Evolutionary conservation across 2,329 filamentous ascomycete species (phyloP), one percentile per base, ranked within the genome.

Genomic region (Neocatenulostroma microsporum): DNA sequence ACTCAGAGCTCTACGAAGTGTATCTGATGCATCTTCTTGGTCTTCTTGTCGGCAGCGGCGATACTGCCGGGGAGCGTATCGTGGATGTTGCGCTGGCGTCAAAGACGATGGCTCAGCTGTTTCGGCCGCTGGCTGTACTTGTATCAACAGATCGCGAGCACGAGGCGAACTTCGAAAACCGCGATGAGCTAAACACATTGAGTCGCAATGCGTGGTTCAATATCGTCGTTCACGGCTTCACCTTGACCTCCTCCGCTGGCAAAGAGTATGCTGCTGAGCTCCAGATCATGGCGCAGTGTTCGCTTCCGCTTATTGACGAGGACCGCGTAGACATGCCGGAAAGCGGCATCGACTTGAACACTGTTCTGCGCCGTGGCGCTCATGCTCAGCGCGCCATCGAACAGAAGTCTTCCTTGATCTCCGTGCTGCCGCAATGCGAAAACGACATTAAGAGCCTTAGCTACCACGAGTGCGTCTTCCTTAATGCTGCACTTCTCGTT

Each of bases 131-230:
- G n/a, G 85, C 91, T 6, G 70, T 87, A 2, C 73, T 98, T 35
- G 82, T 94, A 60, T 81, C 85, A 7, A 54, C 52, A 34, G 79
- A 89, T 42, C 51, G 54, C 5, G 53, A 60, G 17, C 52, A 62
- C 2, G 48, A 57, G 12, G 63, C 67, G 19, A 48, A 55, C 2
- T 57, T 58, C 37, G 79, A 89, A 40, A 51, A 62, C 14, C 56
- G 62, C 25, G 59, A 67, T 11, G 56, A 63, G 20, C 54, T 71
- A 21, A 55, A 55, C 5, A 76, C 78, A 6, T 74, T 83, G 43
- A 74, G 77, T 18, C 80, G 89, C 35, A 88, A 98, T 68, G 85
- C 86, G 4, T 99, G 91, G 91, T 96, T 95, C 66, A 99, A 98
- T 54, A 86, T 96, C 44, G 84, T 88, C 15, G 83, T 94, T 1